Percentiles rank a stretch among this genome's conserved stretches.
Conservation (phyloP, 371 early-diverging fungal genomes). For the Chytridiales sp. region DNA sequence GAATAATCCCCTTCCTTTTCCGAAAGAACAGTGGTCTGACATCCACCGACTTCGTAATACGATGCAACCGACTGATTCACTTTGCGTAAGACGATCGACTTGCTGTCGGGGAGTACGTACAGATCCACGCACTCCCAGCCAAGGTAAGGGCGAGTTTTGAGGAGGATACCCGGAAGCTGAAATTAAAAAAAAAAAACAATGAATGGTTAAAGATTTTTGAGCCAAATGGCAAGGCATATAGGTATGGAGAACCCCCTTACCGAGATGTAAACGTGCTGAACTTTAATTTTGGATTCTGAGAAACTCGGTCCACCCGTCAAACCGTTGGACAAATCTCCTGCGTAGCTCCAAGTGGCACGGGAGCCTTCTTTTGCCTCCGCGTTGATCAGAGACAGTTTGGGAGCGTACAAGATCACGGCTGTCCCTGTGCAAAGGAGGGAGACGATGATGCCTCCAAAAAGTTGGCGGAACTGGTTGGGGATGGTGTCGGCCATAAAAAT, state of each 20-base stretch:
- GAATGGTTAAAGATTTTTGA: background rate
- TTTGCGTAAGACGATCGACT: background rate
- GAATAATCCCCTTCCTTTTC: too few species aligned
- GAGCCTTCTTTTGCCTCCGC: background rate
- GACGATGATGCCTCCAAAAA: constrained; percentile 2
- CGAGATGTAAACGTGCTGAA: background rate
- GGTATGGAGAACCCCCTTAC: background rate
- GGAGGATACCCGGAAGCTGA: background rate
- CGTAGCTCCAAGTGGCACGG: background rate
- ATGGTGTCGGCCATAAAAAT: constrained; percentile 4
- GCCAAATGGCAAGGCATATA: background rate
- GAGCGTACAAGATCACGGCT: constrained; percentile 3
- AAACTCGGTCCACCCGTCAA: background rate
- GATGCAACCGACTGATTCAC: constrained; percentile 3
- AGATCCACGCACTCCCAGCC: background rate
- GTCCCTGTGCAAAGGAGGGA: background rate
- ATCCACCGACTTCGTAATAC: too few species aligned
- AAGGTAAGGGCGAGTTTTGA: background rate
- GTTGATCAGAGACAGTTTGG: background rate
- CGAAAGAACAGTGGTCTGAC: too few species aligned
- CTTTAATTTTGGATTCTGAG: background rate
- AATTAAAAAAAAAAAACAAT: background rate
- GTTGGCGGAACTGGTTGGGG: background rate
- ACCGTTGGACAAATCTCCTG: background rate
- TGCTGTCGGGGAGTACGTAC: background rate